phyloP scores from a whole-genome alignment of 1,284 basidiomycete genomes.

The Malassezia nana region DNA sequence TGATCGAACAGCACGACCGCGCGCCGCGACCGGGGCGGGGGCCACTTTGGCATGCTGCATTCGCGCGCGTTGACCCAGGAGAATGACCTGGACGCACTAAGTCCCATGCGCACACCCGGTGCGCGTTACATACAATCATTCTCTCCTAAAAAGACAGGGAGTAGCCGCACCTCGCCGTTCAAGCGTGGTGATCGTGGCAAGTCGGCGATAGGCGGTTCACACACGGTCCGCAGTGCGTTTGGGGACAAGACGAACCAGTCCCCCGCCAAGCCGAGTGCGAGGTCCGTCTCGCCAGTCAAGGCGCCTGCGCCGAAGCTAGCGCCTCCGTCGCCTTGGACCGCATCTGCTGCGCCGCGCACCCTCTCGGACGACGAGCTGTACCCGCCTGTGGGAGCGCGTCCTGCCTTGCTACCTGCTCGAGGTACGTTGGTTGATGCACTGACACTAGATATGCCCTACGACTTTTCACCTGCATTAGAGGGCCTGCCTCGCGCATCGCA shows the following conservation, averaged over 20 bases:
- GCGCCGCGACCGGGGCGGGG: too few species aligned
- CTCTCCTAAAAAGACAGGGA: neutral
- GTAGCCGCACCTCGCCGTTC: slow-evolving; percentile 5
- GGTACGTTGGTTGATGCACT: slow-evolving; percentile 2
- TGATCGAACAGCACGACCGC: too few species aligned
- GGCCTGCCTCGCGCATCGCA: slow-evolving; percentile 27
- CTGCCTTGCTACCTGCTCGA: slow-evolving; percentile 15
- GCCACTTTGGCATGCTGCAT: too few species aligned
- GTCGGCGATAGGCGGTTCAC: neutral
- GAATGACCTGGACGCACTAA: neutral
- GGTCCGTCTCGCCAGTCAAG: slow-evolving; percentile 6
- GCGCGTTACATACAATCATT: neutral
- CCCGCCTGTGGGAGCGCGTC: slow-evolving; percentile 38
- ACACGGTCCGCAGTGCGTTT: slow-evolving; percentile 9
- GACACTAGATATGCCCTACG: slow-evolving; percentile 21
- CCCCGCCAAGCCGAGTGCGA: slow-evolving; percentile 1
- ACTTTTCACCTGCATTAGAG: slow-evolving; percentile 29
- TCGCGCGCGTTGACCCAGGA: slow-evolving; percentile 1
- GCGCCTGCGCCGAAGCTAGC: too few species aligned
- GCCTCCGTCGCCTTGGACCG: slow-evolving; percentile 9
- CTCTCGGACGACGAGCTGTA: slow-evolving; percentile 37
- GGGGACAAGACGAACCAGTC: slow-evolving; percentile 18
- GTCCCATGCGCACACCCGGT: slow-evolving; percentile 1
- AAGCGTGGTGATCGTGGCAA: slow-evolving; percentile 1
- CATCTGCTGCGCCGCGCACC: neutral